Evolutionary conservation across 352 stramenopile genomes (phyloP).

Genomic region (Aphanomyces cochlioides): DNA sequence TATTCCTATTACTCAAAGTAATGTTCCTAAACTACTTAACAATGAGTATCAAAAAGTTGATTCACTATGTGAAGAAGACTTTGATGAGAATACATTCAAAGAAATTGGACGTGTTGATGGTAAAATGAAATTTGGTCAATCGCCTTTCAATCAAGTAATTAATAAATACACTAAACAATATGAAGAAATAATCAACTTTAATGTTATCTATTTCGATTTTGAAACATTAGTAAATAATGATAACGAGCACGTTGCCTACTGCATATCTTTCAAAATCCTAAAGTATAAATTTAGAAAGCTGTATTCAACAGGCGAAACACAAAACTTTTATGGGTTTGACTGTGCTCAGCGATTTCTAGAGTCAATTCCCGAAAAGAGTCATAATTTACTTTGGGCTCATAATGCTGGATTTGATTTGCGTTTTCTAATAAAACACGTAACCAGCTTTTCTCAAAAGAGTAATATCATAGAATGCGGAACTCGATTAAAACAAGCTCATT

Average conservation of each 20-base stretch:
- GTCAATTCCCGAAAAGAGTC: slow-evolving; percentile 22
- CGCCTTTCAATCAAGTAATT: slow-evolving; percentile 20
- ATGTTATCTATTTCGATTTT: slow-evolving; percentile 32
- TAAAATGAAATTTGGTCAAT: slow-evolving; percentile 8
- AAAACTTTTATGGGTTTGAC: slow-evolving; percentile 30
- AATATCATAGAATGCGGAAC: slow-evolving; percentile 31
- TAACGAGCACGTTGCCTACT: slow-evolving; percentile 27
- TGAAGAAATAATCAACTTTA: slow-evolving; percentile 20
- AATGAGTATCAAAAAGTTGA: slow-evolving; percentile 31
- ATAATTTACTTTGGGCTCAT: slow-evolving; percentile 30
- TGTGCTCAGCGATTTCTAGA: slow-evolving; percentile 28
- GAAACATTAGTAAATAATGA: slow-evolving; percentile 25
- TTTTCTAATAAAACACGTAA: slow-evolving; percentile 31
- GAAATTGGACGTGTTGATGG: slow-evolving; percentile 24
- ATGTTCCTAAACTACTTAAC: slow-evolving; percentile 26
- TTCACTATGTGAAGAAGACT: slow-evolving; percentile 15
- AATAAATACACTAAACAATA: slow-evolving; percentile 16
- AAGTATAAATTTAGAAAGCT: slow-evolving; percentile 21
- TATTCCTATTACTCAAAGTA: slow-evolving; percentile 26
- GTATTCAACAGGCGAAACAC: slow-evolving; percentile 6
- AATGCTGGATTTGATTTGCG: slow-evolving; percentile 32
- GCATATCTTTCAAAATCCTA: slow-evolving; percentile 23
- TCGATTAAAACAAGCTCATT: slow-evolving; percentile 24
- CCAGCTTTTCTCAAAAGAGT: slow-evolving; percentile 6
- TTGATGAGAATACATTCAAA: slow-evolving; percentile 20